Base-by-base conservation (phyloP, 179 eudicot genomes). In the Heliamphora pulchella region DNA sequence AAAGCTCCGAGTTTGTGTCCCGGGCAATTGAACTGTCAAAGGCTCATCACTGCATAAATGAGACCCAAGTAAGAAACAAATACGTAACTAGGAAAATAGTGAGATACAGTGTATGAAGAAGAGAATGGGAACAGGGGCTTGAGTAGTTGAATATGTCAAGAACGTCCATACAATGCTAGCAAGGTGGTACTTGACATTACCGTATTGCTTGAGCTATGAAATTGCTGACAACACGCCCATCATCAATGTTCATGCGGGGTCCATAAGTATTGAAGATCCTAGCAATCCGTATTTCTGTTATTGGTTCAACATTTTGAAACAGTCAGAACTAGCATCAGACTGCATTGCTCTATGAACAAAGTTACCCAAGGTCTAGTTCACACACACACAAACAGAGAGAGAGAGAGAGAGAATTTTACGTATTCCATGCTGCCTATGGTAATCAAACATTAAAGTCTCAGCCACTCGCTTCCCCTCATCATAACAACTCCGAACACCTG, bases 141-240 rank as follows among this genome's bases (percentile, higher is more conserved):
- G 75, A 48, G 58, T 39, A 47, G 11, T 10, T 20, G 51, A 18
- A 61, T 4, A 9, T 41, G 9, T 31, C 39, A 15, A 58, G 5
- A 75, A 75, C 10, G 53, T 76, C 18, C 55, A 20, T 10, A 76
- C n/a, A 76, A 75, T 75, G 55, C 6, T 8, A 46, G 75, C 8
- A 51, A n/a, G 17, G 55, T 31, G 46, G 76, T 14, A 47, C 51
- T 46, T 47, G 78, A n/a, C 48, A 15, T 83, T 89, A 93, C 98
- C 97, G 86, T 59, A 93, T 85, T 75, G 97, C 98, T 87, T 94
- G 98, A 85, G 98, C 98, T 76, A 94, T 87, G 88, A 94, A 94
- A 80, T 94, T 94, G 91, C 98, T 94, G 69, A 94, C 98, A 83
- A 94, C 98, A 20, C 97, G 96, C 0, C 98, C 98, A 87, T 94